A percentile compares a stretch with the other conserved stretches of the same genome.
Conservation (phyloP, 1,284 basidiomycete species). For the Violaceomyces palustris region DNA sequence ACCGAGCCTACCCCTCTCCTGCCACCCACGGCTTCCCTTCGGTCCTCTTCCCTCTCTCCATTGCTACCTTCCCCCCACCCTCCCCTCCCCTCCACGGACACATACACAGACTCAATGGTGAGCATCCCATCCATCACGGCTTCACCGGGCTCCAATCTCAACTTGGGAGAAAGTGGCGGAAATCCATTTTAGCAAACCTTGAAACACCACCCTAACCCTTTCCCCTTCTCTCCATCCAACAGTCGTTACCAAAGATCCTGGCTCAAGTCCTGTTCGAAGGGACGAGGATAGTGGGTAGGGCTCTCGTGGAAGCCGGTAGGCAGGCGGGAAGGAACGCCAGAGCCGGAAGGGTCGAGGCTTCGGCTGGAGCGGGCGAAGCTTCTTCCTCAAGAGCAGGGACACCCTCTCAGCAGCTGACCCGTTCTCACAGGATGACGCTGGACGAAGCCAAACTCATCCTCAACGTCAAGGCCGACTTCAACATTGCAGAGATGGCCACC, state of each 20-base stretch:
- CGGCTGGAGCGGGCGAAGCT: constrained; percentile 62
- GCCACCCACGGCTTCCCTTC: no score
- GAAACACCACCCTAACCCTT: no score
- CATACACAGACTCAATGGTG: no score
- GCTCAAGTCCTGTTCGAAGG: constrained; percentile 78
- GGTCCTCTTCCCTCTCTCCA: no score
- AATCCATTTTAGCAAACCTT: no score
- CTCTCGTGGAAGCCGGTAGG: constrained; percentile 79
- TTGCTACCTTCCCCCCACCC: no score
- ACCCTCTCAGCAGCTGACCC: constrained; percentile 54
- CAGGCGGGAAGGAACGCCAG: constrained; percentile 90
- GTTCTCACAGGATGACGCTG: constrained; percentile 84
- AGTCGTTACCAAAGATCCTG: constrained; percentile 59
- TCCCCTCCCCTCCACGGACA: no score
- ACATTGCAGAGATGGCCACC: not conserved
- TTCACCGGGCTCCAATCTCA: no score
- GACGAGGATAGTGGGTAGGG: constrained; percentile 80
- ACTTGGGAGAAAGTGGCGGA: no score
- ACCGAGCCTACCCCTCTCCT: no score
- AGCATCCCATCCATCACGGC: no score
- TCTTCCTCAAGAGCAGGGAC: constrained; percentile 45
- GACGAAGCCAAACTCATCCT: constrained; percentile 93
- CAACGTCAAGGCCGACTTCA: constrained; percentile 70
- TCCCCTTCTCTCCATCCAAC: no score
- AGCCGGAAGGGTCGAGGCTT: constrained; percentile 67